Evolutionary conservation across 2,329 filamentous ascomycete species (phyloP).

Genomic region (Penicillium olsonii): DNA sequence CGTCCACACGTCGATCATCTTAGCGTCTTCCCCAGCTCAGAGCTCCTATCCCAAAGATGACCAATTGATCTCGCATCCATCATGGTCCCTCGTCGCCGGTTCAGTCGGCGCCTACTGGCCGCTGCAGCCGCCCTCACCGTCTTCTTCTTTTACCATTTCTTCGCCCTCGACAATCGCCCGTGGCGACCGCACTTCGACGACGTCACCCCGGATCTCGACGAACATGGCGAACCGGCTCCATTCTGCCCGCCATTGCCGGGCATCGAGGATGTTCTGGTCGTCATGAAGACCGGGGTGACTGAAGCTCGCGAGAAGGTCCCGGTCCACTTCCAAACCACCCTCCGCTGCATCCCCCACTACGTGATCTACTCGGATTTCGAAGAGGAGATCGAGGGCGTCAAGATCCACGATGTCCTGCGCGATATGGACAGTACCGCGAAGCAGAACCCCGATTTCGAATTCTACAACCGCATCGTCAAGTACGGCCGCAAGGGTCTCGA

Average conservation of each 20-base stretch:
- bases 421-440: constrained; percentile 44
- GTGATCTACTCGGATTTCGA: constrained; percentile 62
- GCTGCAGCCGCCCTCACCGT: constrained; percentile 59
- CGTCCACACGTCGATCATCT: constrained; percentile 21
- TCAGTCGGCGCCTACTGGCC: constrained; percentile 42
- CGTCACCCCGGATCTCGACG: constrained; percentile 7
- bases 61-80: constrained; percentile 9
- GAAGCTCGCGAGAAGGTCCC: constrained; percentile 59
- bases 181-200: constrained; percentile 14
- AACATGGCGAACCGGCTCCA: constrained; percentile 17
- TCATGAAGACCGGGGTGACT: constrained; percentile 61
- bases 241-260: constrained; percentile 41
- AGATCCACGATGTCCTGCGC: constrained; percentile 53
- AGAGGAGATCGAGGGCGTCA: constrained; percentile 53
- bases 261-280: constrained; percentile 56
- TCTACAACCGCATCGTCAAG: constrained; percentile 52
- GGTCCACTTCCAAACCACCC: constrained; percentile 55
- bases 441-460: constrained; percentile 49
- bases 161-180: constrained; percentile 46
- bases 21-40: no score
- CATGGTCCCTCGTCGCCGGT: constrained; percentile 46
- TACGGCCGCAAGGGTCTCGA: constrained; percentile 47
- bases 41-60: constrained; percentile 13
- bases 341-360: constrained; percentile 58
- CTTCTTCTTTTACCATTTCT: constrained; percentile 58